A percentile compares a stretch with the other conserved stretches of the same genome.
phyloP scores from a whole-genome alignment of 2,329 filamentous ascomycete species.

The Chaetomium sp. region DNA sequence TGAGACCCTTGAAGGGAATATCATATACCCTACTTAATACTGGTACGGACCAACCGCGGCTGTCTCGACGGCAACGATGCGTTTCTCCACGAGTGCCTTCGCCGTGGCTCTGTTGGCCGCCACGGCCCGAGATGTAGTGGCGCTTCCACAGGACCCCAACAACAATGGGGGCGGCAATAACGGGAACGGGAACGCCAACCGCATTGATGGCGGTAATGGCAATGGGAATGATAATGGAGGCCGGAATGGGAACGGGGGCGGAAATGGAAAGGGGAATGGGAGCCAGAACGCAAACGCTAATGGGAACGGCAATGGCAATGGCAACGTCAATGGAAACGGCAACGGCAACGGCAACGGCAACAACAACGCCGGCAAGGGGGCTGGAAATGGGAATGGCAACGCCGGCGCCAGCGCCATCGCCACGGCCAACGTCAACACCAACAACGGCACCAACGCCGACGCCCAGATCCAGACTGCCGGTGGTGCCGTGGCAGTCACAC shows the following conservation, averaged over 20 bases:
- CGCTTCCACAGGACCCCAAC: slow-evolving; percentile 9
- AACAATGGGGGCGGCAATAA: background rate
- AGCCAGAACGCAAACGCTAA: background rate
- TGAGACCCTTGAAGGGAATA: slow-evolving; percentile 10
- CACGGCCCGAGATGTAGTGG: slow-evolving; percentile 19
- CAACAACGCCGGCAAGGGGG: background rate
- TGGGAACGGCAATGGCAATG: background rate
- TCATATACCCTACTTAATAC: slow-evolving; percentile 16
- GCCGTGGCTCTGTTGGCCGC: slow-evolving; percentile 22
- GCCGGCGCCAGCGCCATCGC: background rate
- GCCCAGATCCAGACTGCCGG: background rate
- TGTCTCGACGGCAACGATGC: slow-evolving; percentile 19
- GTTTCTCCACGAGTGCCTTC: slow-evolving; percentile 20
- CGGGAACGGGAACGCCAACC: background rate
- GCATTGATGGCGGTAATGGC: background rate
- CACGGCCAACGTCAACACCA: no score
- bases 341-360: background rate
- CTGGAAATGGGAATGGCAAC: background rate
- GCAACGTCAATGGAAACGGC: background rate
- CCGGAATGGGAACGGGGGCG: no score
- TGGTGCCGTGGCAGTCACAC: background rate
- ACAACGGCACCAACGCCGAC: background rate
- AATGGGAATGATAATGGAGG: background rate
- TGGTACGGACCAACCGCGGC: background rate
- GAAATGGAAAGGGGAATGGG: background rate